Conservation (phyloP, 2,329 filamentous ascomycete species). For the Hypoxylon sp. region DNA sequence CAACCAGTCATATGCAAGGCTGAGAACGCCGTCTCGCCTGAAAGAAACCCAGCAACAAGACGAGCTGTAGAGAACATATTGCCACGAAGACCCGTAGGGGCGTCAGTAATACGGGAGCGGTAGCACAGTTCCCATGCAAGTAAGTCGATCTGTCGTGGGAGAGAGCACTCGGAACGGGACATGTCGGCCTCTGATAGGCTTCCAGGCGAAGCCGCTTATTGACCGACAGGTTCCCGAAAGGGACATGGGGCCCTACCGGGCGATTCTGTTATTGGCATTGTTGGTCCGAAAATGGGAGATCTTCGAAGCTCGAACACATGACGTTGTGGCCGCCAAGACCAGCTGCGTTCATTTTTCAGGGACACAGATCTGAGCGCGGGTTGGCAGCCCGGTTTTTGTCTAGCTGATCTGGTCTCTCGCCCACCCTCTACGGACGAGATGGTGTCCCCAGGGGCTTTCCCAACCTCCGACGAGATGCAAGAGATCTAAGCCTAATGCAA, state of each 20-base stretch:
- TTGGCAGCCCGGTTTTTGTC: constrained; percentile 29
- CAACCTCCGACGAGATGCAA: constrained; percentile 24
- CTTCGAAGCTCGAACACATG: constrained; percentile 31
- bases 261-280: constrained; percentile 31
- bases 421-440: constrained; percentile 23
- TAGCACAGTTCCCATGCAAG: constrained; percentile 16
- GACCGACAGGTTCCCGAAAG: constrained; percentile 28
- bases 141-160: constrained; percentile 6
- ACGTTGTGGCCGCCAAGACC: constrained; percentile 34
- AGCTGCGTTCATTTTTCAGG: constrained; percentile 24
- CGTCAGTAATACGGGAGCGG: constrained; percentile 7
- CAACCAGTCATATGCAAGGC: constrained; percentile 21
- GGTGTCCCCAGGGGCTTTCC: constrained; percentile 25
- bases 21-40: constrained; percentile 19
- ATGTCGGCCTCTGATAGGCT: constrained; percentile 18
- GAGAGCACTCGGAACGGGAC: constrained; percentile 9
- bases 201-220: constrained; percentile 21
- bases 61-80: constrained; percentile 10
- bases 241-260: constrained; percentile 27
- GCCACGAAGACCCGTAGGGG: constrained; percentile 13
- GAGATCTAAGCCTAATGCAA: constrained; percentile 36
- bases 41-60: constrained; percentile 2
- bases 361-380: constrained; percentile 33
- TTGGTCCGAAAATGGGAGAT: constrained; percentile 32
- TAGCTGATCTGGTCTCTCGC: constrained; percentile 21